Evolutionary conservation across 2,329 filamentous ascomycete species (phyloP), one percentile per base, ranked within the genome.

Genomic region (Acarospora socialis): DNA sequence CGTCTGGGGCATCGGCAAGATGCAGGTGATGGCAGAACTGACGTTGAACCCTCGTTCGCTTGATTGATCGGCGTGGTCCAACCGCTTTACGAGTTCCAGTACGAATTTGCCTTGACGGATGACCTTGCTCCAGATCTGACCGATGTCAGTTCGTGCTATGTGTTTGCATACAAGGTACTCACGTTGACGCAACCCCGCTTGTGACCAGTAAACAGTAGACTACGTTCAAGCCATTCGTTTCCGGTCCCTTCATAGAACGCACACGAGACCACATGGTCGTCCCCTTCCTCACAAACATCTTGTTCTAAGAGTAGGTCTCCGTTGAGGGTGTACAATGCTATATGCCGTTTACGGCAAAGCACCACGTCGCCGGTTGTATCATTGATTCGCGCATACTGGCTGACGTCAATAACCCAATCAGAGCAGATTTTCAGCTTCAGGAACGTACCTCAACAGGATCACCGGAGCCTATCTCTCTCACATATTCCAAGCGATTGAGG

Each of bases 161-260:
- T 7, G 30, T 16, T 10, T 34, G 21, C 16, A 9, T 31, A 10
- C 19, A 17, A 13, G 24, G 13, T 6, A 43, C 50, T 44, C 38
- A 56, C 73, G 46, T 92, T 92, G 20, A 92, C 86, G 9, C 84
- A 67, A 0, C 90, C 90, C 31, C 76, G 66, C 41, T 72, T 67
- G 51, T 95, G 90, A 0, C 90, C 90, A 0, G 87, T 95, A 42
- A 98, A 86, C 21, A 95, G 61, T 25, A 98, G 63, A 38, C 78
- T 77, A 33, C 78, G 77, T 55, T 92, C 82, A 3, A 93, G 65
- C 82, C 86, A 95, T 56, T 95, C 90, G 45, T 84, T 90, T 2
- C 77, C 79, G 0, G 75, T 70, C 0, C 87, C 87, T 52, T 95
- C 86, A 56, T 95, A 95, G 53, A 93, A 93, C 3, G 86, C 81